Base-by-base conservation (phyloP, 768 basidiomycete genomes). In the Pholiota microspora region DNA sequence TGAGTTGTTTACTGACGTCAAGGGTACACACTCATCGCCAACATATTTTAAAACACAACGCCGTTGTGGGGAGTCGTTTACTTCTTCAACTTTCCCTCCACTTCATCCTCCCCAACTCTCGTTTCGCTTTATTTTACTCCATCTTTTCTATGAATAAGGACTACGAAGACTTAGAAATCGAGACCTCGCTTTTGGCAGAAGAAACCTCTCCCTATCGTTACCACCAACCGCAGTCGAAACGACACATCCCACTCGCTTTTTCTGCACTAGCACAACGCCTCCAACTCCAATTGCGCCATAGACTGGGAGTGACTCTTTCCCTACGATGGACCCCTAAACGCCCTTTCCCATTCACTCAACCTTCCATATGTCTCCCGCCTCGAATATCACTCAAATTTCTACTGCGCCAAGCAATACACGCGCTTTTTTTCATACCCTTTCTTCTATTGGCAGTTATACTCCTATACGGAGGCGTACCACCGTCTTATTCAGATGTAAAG, bases 381-480 rank as follows among this genome's bases (percentile, higher is more conserved):
- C 47, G 47, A 2, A 21, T 9, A 10, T n/a, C 10, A 10, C 48
- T 31, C 5, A 15, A 35, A 13, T 12, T 15, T 21, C 48, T 36
- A 21, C 23, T 49, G 12, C 16, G 31, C 9, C 1, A 16, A 21
- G 40, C 7, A 40, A 18, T 44, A 0, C 23, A n/a, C 25, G 27
- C 40, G 16, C 0, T 31, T 7, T 7, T 51, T 10, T 16, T 51
- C 10, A 46, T 50, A 8, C 47, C 58, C 2, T 16, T 48, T 1
- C 18, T 55, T 4, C 45, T 64, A 7, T 23, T 55, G 1, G 12
- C 57, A 4, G 10, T 63, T n/a, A 28, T 61, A 2, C 42, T 69
- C 0, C 13, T 55, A 24, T 62, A 60, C 32, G 67, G 62, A 1
- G 66, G 66, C 2, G 16, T 65, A 8, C 67, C 67, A 16, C 59